Evolutionary conservation across 306 rosid genomes (phyloP).

Genomic region (Biancaea sappan): DNA sequence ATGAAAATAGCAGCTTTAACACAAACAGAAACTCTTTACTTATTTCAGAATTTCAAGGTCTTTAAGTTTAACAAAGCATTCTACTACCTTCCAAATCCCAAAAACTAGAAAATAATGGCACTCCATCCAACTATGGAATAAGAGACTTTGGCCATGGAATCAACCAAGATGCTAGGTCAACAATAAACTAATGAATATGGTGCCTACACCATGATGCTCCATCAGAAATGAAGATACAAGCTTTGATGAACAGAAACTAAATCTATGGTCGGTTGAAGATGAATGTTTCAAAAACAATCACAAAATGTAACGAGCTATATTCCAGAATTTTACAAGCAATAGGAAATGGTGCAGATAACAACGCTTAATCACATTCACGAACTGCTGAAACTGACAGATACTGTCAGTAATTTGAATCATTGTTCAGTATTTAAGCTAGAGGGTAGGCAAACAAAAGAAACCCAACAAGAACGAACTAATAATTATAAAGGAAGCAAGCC

Average conservation of each 20-base stretch:
- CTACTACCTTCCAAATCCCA: not conserved
- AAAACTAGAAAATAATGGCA: not conserved
- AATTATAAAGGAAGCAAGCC: not conserved
- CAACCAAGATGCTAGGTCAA: not conserved
- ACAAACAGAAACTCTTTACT: not conserved
- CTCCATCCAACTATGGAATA: not conserved
- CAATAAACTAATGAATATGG: not conserved
- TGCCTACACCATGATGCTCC: not conserved
- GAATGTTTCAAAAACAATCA: not conserved
- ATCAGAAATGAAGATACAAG: not conserved
- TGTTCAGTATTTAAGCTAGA: not conserved
- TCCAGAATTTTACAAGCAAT: not conserved
- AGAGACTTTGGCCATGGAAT: not conserved
- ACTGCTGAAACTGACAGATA: not conserved
- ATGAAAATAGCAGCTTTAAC: not conserved
- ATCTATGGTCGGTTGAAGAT: not conserved
- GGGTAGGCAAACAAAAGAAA: not conserved
- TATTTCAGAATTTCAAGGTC: not conserved
- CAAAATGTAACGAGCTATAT: not conserved
- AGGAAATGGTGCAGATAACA: not conserved
- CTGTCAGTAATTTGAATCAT: not conserved
- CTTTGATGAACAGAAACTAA: not conserved
- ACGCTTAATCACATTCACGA: not conserved
- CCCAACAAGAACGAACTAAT: not conserved
- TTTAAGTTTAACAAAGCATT: not conserved